These are phyloP conservation scores for Suillus alpinus DNA, from an alignment of 768 basidiomycete genomes.

Conservation along the genomic window DNA sequence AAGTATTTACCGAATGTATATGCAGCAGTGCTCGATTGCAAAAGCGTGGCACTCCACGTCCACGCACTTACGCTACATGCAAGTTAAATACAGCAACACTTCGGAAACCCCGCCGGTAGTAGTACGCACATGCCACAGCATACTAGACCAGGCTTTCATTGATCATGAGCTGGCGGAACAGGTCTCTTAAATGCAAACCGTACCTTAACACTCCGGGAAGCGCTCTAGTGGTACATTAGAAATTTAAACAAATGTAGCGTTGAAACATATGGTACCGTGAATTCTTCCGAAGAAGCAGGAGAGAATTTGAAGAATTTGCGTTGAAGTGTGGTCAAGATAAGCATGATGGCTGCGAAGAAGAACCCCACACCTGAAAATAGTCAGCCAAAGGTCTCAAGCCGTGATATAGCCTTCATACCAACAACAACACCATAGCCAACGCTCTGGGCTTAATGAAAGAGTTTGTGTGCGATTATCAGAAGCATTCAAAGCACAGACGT, in stretches of 20 bases:
- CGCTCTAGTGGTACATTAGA: conserved; percentile 29
- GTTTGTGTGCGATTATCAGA: neutral
- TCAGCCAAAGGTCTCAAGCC: neutral
- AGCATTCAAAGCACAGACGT: conserved; percentile 4
- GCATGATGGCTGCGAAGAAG: conserved; percentile 48
- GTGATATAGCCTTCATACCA: conserved; percentile 26
- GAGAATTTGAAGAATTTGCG: conserved; percentile 44
- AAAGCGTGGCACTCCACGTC: conserved; percentile 57
- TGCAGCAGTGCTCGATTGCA: conserved; percentile 52
- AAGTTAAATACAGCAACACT: neutral
- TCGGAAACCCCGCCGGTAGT: neutral
- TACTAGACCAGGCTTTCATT: conserved; percentile 42
- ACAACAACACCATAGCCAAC: conserved; percentile 51
- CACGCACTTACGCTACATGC: conserved; percentile 44
- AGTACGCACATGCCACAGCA: conserved; percentile 45
- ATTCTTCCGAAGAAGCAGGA: conserved; percentile 46
- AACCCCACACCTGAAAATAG: conserved; percentile 42
- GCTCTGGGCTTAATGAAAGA: conserved; percentile 34
- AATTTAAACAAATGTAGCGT: neutral
- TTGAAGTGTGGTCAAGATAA: conserved; percentile 44
- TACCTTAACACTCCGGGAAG: conserved; percentile 46
- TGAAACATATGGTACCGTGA: conserved; percentile 32
- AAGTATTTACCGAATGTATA: conserved; percentile 39
- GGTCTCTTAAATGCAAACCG: neutral
- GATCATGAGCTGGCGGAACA: neutral